A percentile compares a stretch with the other conserved stretches of the same genome.
These are phyloP conservation scores for Laburnicola sp. DNA, from an alignment of 2,329 filamentous ascomycete species.

Conservation along the genomic window DNA sequence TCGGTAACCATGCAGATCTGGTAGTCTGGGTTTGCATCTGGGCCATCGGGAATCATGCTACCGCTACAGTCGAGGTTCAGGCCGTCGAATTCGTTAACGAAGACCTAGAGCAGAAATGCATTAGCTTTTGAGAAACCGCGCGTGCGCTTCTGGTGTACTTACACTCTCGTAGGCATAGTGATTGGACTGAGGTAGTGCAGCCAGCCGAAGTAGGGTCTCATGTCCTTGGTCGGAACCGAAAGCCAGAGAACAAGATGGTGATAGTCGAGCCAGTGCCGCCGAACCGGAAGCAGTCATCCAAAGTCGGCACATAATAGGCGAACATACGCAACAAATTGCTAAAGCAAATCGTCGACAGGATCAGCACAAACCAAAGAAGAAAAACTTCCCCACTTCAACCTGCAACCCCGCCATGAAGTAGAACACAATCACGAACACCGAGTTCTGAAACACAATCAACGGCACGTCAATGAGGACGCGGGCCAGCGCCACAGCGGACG, in stretches of 20 bases:
- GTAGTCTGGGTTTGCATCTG: background rate
- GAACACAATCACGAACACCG: conserved; percentile 48
- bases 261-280: conserved; percentile 54
- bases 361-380: conserved; percentile 27
- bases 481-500: background rate
- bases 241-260: conserved; percentile 68
- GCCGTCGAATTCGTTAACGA: too few species aligned
- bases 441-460: background rate
- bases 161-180: too few species aligned
- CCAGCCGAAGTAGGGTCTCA: too few species aligned
- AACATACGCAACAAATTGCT: conserved; percentile 1
- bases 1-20: conserved; percentile 1
- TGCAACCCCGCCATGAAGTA: background rate
- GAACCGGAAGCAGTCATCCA: conserved; percentile 1
- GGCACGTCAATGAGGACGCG: background rate
- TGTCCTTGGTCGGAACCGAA: conserved; percentile 54
- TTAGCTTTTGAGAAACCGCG: background rate
- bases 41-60: conserved; percentile 46
- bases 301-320: background rate
- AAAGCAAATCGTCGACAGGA: background rate
- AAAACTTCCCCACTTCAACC: background rate
- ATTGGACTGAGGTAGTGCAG: too few species aligned
- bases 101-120: background rate
- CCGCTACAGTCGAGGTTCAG: too few species aligned
- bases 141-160: conserved; percentile 62